Base-by-base conservation (phyloP, 164 flowering plant species). In the Euptelea pleiosperma region DNA sequence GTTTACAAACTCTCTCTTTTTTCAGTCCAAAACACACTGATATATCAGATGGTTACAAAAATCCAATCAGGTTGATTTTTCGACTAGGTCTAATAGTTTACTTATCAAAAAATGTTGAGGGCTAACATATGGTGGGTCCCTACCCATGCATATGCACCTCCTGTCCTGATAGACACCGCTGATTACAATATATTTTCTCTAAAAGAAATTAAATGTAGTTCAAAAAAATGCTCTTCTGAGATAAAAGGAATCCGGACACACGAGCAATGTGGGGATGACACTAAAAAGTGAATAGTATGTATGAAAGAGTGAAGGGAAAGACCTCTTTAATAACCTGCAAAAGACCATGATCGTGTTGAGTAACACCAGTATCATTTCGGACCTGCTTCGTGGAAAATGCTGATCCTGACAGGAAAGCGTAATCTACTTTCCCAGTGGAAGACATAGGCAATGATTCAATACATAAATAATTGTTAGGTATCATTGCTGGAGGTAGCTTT, bases 341-440 rank as follows among this genome's bases (percentile, higher is more conserved):
- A 55, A 70, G 66, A 58, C 65, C 64, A 51, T n/a, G 33, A 24
- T 40, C 61, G 60, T 35, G 44, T 29, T 46, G 60, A 52, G 15
- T 22, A n/a, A 52, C 55, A 67, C 39, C 58, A 60, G 61, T 53
- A 26, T 57, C 61, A 47, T 64, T 44, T 51, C 62, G 48, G 11
- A 60, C 44, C 53, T 35, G 66, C 29, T 49, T 33, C 19, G 3
- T 16, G 22, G 16, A 34, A 65, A 37, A 48, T 22, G 48, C 36
- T 11, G 68, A 63, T 36, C 61, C 52, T 51, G 65, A 62, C 57
- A 93, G 74, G 25, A 46, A 65, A 51, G 66, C 52, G 72, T 86
- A 87, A 67, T 89, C 85, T 48, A 86, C 77, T 72, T 93, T 93
- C 57, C 98, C 98, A 57, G 86, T 72, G 16, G 91, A 65, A 68